phyloP scores from a whole-genome alignment of 2,329 filamentous ascomycete species.

The Fusarium beomiforme region DNA sequence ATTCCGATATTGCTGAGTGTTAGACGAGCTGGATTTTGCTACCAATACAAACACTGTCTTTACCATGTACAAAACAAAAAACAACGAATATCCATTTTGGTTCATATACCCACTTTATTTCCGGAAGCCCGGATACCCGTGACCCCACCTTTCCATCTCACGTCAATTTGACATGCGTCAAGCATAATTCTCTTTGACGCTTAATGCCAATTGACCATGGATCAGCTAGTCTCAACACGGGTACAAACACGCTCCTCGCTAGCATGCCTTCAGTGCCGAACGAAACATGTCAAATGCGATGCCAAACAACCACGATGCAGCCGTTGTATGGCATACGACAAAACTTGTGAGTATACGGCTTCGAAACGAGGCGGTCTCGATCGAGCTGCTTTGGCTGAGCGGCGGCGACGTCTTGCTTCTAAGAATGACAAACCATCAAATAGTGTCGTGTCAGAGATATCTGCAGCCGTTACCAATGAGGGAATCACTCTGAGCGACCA shows the following conservation, averaged over 20 bases:
- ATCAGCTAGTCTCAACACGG: neutral
- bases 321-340: constrained; percentile 55
- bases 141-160: neutral
- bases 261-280: constrained; percentile 63
- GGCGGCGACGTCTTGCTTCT: constrained; percentile 41
- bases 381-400: constrained; percentile 41
- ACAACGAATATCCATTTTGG: too few species aligned
- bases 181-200: neutral
- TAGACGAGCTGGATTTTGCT: accelerated
- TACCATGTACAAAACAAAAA: too few species aligned
- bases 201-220: neutral
- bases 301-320: constrained; percentile 58
- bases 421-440: accelerated
- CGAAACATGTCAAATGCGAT: constrained; percentile 63
- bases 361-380: constrained; percentile 58
- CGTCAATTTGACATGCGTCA: neutral
- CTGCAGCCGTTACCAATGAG: neutral
- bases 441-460: accelerated
- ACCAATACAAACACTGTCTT: neutral
- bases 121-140: neutral
- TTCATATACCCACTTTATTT: neutral
- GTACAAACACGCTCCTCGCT: constrained; percentile 42
- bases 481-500: neutral
- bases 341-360: constrained; percentile 61
- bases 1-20: accelerated